A percentile compares a stretch with the other conserved stretches of the same genome.
phyloP scores from a whole-genome alignment of 768 basidiomycete species.

The Amylocystis lapponica region DNA sequence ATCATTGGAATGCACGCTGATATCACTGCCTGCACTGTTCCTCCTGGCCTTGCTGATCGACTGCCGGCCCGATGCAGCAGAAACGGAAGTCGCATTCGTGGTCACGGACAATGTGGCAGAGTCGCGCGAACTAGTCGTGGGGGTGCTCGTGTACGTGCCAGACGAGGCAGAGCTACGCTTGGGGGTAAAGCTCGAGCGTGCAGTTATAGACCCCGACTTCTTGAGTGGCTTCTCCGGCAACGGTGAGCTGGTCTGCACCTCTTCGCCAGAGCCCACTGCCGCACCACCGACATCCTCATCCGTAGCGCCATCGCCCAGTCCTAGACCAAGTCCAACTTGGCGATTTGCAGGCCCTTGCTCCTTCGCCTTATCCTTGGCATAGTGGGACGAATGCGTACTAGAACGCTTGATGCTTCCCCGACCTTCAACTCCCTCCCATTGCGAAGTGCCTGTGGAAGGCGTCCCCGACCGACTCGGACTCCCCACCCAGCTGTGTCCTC shows the following conservation, averaged over 20 bases:
- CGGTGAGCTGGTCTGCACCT: constrained; percentile 29
- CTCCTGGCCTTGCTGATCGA: constrained; percentile 58
- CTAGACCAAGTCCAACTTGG: constrained; percentile 30
- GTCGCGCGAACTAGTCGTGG: constrained; percentile 74
- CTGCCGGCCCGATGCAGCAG: constrained; percentile 66
- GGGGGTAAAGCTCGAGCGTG: constrained; percentile 71
- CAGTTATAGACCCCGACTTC: constrained; percentile 50
- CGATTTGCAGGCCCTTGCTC: constrained; percentile 26
- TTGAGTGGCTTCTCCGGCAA: constrained; percentile 60
- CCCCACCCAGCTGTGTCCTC: constrained; percentile 27
- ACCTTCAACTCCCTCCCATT: constrained; percentile 69
- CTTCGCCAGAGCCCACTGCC: constrained; percentile 51
- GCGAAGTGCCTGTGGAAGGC: constrained; percentile 49
- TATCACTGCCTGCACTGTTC: constrained; percentile 85
- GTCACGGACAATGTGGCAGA: constrained; percentile 77
- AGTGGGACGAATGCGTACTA: constrained; percentile 37
- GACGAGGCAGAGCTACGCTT: constrained; percentile 90
- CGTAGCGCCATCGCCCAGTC: constrained; percentile 25
- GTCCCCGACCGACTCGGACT: constrained; percentile 73
- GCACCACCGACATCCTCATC: constrained; percentile 41
- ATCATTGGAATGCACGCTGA: constrained; percentile 68
- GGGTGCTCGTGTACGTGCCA: constrained; percentile 76
- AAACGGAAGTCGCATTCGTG: constrained; percentile 74
- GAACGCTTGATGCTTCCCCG: constrained; percentile 31
- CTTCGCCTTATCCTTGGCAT: constrained; percentile 39